Evolutionary conservation across 371 early-diverging fungal species (phyloP).

Genomic region (Actinomortierella wolfii): DNA sequence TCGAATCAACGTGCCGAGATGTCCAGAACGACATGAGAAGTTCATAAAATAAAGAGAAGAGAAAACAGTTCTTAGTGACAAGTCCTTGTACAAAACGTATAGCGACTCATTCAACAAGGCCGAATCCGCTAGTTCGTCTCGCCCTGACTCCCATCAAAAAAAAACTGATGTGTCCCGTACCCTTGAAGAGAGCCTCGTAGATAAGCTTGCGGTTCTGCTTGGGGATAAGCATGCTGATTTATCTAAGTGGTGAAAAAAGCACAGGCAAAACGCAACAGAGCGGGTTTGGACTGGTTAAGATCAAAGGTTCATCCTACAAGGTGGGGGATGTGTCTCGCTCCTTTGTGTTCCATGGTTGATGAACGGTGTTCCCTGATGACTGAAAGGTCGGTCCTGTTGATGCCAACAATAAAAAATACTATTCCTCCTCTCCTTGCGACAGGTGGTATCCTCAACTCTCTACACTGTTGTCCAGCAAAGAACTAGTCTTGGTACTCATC

Average conservation of each 20-base stretch:
- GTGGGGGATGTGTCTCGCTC: no score
- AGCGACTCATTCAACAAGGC: constrained; percentile 2
- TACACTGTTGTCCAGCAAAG: no score
- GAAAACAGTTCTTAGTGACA: not conserved
- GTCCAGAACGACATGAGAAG: no score
- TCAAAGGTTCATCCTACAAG: not conserved
- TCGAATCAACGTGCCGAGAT: no score
- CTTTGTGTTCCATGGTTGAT: no score
- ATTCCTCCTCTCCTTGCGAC: no score
- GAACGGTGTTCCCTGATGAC: no score
- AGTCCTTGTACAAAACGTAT: not conserved
- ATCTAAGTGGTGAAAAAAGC: constrained; percentile 23
- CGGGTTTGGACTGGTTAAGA: constrained; percentile 8
- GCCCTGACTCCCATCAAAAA: not conserved
- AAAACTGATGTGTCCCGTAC: constrained; percentile 45
- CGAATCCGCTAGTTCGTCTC: no score
- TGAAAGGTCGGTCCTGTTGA: no score
- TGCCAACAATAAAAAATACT: no score
- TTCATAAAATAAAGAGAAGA: not conserved
- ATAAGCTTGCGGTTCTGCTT: constrained; percentile 95
- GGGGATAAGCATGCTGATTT: constrained; percentile 91
- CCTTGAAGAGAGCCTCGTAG: constrained; percentile 92
- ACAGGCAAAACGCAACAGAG: not conserved
- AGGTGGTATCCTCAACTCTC: no score
- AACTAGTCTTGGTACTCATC: no score